Evolutionary conservation across 345 rosid genomes (phyloP).

Genomic region (Populus euphratica): DNA sequence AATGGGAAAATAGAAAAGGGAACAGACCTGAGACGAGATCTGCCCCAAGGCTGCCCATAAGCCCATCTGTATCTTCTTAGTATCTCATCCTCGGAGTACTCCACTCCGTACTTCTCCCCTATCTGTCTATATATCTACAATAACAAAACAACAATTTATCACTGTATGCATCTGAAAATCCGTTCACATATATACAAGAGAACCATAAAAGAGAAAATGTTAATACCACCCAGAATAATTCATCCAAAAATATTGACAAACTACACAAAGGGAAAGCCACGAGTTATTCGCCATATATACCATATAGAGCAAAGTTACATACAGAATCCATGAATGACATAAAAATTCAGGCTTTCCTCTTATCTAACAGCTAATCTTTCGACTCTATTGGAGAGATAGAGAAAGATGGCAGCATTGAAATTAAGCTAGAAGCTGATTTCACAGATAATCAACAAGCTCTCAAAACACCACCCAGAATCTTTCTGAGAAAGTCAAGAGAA

Average conservation of each 20-base stretch:
- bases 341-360: background rate
- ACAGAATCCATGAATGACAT: background rate
- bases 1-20: background rate
- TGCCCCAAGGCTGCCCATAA: conserved; percentile 92
- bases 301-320: background rate
- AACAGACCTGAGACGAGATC: conserved; percentile 84
- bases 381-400: too few relatives aligned
- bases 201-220: background rate
- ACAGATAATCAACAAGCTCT: background rate
- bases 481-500: background rate
- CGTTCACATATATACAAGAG: background rate
- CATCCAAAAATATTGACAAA: background rate
- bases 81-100: conserved; percentile 85
- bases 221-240: background rate
- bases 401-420: background rate
- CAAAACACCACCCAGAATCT: background rate
- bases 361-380: background rate
- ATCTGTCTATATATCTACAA: conserved; percentile 73
- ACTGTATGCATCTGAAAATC: background rate
- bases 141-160: background rate
- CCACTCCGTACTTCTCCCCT: conserved; percentile 90
- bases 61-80: conserved; percentile 77
- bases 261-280: background rate
- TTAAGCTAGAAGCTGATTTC: background rate
- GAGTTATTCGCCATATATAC: background rate